Conservation (phyloP, 2,329 filamentous ascomycete species). For the Calonectria naviculata region DNA sequence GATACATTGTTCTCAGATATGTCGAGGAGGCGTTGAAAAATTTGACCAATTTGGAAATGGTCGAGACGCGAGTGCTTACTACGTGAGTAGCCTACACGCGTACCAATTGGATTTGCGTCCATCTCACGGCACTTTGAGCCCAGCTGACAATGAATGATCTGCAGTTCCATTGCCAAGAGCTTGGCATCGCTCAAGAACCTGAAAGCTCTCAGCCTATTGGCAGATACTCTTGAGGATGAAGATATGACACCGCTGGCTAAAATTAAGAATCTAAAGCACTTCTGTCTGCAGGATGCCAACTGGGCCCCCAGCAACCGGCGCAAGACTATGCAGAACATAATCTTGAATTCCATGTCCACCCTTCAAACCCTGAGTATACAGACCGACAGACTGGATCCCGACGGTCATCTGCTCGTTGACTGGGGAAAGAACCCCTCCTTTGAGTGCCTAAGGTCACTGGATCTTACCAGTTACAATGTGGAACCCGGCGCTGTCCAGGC, state of each 20-base stretch:
- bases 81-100: conserved; percentile 10
- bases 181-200: conserved; percentile 22
- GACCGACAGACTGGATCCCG: background rate
- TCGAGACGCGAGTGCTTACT: conserved; percentile 20
- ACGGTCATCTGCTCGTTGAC: background rate
- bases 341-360: conserved; percentile 31
- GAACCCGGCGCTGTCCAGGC: background rate
- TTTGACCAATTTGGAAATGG: conserved; percentile 26
- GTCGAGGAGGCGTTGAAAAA: conserved; percentile 30
- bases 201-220: conserved; percentile 20
- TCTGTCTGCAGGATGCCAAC: background rate
- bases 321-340: background rate
- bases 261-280: conserved; percentile 29
- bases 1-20: conserved; percentile 26
- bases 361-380: conserved; percentile 11
- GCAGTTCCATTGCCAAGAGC: conserved; percentile 23
- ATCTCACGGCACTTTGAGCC: background rate
- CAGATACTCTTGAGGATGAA: background rate
- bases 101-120: background rate
- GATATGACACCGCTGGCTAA: background rate
- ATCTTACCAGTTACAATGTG: background rate
- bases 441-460: conserved; percentile 21
- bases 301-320: background rate
- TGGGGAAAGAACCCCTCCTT: background rate
- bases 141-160: background rate